Evolutionary conservation across 2,329 filamentous ascomycete genomes (phyloP).

Genomic region (Lachnellula cervina): DNA sequence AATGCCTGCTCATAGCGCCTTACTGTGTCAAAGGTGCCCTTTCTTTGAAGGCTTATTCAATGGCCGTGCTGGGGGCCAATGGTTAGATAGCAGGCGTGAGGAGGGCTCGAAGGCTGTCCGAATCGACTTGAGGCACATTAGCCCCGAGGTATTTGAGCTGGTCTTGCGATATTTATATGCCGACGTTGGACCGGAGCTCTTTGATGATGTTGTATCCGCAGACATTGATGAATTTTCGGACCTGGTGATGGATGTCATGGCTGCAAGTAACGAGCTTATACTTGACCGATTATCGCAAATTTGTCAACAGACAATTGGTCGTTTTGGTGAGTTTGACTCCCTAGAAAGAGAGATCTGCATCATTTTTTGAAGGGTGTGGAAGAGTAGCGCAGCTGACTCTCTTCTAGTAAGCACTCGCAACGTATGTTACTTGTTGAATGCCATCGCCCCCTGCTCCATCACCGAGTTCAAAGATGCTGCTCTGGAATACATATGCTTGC

Average conservation of each 20-base stretch:
- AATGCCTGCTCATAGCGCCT: slow-evolving; percentile 67
- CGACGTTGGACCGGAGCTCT: slow-evolving; percentile 74
- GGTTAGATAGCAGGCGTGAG: slow-evolving; percentile 69
- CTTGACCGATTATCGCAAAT: slow-evolving; percentile 84
- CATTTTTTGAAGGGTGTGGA: too few species aligned
- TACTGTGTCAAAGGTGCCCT: slow-evolving; percentile 79
- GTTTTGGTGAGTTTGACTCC: slow-evolving; percentile 53
- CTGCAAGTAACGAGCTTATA: slow-evolving; percentile 91
- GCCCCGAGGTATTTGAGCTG: slow-evolving; percentile 66
- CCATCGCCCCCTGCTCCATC: slow-evolving; percentile 77
- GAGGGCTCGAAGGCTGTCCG: slow-evolving; percentile 48
- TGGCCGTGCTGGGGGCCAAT: slow-evolving; percentile 79
- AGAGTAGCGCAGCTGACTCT: slow-evolving; percentile 16
- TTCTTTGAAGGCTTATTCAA: slow-evolving; percentile 90
- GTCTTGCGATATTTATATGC: slow-evolving; percentile 80
- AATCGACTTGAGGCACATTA: slow-evolving; percentile 80
- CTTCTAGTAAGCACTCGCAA: slow-evolving; percentile 71
- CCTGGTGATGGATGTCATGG: slow-evolving; percentile 84
- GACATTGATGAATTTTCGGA: slow-evolving; percentile 83
- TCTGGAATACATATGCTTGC: slow-evolving; percentile 85
- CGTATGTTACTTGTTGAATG: slow-evolving; percentile 78
- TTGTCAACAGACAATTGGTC: slow-evolving; percentile 78
- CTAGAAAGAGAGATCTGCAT: too few species aligned
- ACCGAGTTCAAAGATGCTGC: slow-evolving; percentile 82
- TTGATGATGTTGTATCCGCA: slow-evolving; percentile 66